Evolutionary conservation across 2,329 filamentous ascomycete genomes (phyloP), one percentile per base, ranked within the genome.

Genomic region (Fusarium caatingaense): DNA sequence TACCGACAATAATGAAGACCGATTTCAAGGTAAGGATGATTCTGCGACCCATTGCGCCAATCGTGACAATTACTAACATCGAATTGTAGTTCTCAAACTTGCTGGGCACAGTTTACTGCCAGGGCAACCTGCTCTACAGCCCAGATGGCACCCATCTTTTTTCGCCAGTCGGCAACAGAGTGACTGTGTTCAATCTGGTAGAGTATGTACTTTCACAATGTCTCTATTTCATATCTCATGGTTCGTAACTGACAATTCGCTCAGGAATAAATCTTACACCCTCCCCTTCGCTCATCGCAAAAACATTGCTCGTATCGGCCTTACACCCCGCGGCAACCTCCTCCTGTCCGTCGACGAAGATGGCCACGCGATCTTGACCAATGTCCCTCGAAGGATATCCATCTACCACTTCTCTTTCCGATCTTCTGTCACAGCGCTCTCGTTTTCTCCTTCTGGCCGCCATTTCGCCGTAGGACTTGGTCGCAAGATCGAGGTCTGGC

Each of bases 351-450:
- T 99, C 71, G 97, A 99, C 83, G 92, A 98, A 81, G 93, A 97
- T 85, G 96, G 96, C 64, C 92, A 92, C 75, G 94, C 95, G 32
- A 97, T 99, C 57, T 85, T 99, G 68, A 97, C 94, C 56, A 97
- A 98, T 77, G 90, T 98, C 40, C 90, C 89, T 28, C 91, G 95
- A 67, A 90, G 94, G 69, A 92, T 98, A 71, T 88, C 92, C 8
- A 90, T 99, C 56, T 97, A 98, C 77, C 91, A 98, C 80, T 98
- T 99, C 80, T 94, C 95, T n/a, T 97, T 99, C 82, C 92, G 92
- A 76, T 87, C 88, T n/a, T 84, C 89, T 16, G 91, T 97, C 41
- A 93, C 93, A 16, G 90, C 94, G 0, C 89, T 99, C 34, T 88
- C 93, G 1, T 99, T 99, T 77, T 94, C 96, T 23, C 94, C 95